These are phyloP conservation scores for Pleurotus pulmonarius DNA, from an alignment of 768 basidiomycete genomes.

Conservation along the genomic window DNA sequence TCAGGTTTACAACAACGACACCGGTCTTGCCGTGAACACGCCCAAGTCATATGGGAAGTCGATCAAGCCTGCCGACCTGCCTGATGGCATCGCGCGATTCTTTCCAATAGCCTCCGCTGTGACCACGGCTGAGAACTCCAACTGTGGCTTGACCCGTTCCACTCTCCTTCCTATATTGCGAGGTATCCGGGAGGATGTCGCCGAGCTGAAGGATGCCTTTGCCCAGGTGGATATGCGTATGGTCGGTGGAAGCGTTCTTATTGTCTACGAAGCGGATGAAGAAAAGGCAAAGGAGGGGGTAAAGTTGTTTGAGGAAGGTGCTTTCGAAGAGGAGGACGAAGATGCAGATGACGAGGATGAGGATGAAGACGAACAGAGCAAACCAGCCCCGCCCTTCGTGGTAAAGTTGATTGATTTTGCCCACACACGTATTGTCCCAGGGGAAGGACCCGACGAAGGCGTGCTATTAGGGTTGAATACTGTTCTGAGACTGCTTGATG, in stretches of 20 bases:
- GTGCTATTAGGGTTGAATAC: constrained; percentile 74
- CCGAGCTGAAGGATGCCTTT: constrained; percentile 47
- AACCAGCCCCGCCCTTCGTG: constrained; percentile 47
- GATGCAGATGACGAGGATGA: constrained; percentile 33
- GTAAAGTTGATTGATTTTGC: constrained; percentile 94
- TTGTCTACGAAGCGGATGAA: constrained; percentile 67
- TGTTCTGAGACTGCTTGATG: constrained; percentile 55
- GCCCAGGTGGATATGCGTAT: constrained; percentile 66
- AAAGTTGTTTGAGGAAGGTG: constrained; percentile 26
- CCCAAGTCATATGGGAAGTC: constrained; percentile 79
- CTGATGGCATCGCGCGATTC: constrained; percentile 73
- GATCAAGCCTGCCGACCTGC: constrained; percentile 64
- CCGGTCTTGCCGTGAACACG: constrained; percentile 53
- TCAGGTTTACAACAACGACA: constrained; percentile 70
- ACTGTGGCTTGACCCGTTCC: constrained; percentile 51
- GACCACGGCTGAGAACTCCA: constrained; percentile 10
- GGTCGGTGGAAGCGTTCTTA: constrained; percentile 75
- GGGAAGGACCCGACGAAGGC: constrained; percentile 75
- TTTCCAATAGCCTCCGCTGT: constrained; percentile 52
- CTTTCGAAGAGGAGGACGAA: constrained; percentile 30
- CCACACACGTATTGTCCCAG: constrained; percentile 68
- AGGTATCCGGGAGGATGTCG: constrained; percentile 48
- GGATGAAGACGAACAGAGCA: constrained; percentile 20
- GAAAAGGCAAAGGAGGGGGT: constrained; percentile 37
- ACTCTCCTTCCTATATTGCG: constrained; percentile 56